Base-by-base conservation (phyloP, 2,329 filamentous ascomycete species). In the Colletotrichum musae region DNA sequence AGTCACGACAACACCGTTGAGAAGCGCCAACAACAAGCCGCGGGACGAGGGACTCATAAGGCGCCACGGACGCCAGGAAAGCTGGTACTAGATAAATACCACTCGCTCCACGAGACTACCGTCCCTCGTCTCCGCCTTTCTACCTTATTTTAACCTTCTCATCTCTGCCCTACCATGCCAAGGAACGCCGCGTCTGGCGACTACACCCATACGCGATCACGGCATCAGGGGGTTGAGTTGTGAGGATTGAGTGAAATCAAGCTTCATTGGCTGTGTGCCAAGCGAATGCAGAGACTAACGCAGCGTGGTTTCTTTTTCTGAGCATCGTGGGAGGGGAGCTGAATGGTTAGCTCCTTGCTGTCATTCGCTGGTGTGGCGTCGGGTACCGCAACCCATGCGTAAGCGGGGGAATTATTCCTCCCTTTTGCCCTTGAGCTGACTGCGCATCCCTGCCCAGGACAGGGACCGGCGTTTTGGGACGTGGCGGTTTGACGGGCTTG, bases 321-420 rank as follows among this genome's bases (percentile, higher is more conserved):
- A 47, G 2, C 12, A 4, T 41, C 2, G 7, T 4, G 47, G 16
- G 5, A 21, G 15, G 3, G 9, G 16, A 58, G 56, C 43, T 58
- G 56, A 58, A 48, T 9, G 6, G 32, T 58, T 36, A 58, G 56
- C 5, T 9, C 5, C 41, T n/a, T 24, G 3, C 28, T 24, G n/a
- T 58, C 4, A 58, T 58, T 58, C 43, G 52, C 52, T 54, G 12
- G 28, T 21, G 28, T 39, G 52, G 52, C 52, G 43, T 48, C 41
- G 16, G 41, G 56, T 36, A 32, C 16, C 4, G 50, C 28, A 18
- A 21, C 56, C 56, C 56, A 28, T 24, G 39, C 10, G 16, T 24
- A 24, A 58, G 56, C 56, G 56, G 56, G 43, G 39, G 56, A 48
- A 58, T 48, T 24, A 21, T 15, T 15, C 32, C 4, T 26, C 36